Evolutionary conservation across 202 grass and related monocot genomes (phyloP).

Genomic region (Digitaria exilis): DNA sequence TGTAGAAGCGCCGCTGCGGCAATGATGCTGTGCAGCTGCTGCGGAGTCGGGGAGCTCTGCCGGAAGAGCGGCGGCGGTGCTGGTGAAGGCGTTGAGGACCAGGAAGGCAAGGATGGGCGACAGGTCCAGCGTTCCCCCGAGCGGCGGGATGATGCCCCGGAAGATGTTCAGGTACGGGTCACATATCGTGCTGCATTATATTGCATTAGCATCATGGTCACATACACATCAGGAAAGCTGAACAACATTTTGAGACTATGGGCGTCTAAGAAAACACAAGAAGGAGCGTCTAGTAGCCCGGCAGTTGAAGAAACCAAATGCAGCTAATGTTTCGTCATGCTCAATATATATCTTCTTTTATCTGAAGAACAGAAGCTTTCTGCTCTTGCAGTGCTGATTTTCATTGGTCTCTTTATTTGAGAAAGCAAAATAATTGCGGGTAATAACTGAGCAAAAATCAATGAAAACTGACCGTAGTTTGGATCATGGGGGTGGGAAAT

Average conservation of each 20-base stretch:
- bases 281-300: no score
- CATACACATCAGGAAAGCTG: not conserved
- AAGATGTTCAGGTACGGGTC: slow-evolving; percentile 99
- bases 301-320: not conserved
- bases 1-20: not conserved
- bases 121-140: slow-evolving; percentile 82
- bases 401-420: not conserved
- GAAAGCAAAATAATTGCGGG: not conserved
- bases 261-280: not conserved
- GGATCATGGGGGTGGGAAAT: not conserved
- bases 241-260: not conserved
- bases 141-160: slow-evolving; percentile 88
- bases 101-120: slow-evolving; percentile 93
- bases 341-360: not conserved
- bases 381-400: not conserved
- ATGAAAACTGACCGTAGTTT: not conserved
- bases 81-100: slow-evolving; percentile 81
- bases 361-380: slow-evolving; percentile 12
- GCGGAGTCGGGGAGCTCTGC: slow-evolving; percentile 64
- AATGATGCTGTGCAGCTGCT: slow-evolving; percentile 8
- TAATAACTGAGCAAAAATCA: not conserved
- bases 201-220: slow-evolving; percentile 7
- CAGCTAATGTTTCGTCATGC: not conserved
- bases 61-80: slow-evolving; percentile 85
- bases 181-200: slow-evolving; percentile 73